Evolutionary conservation across 176 grass and related monocot genomes (phyloP), one percentile per base, ranked within the genome.

Genomic region (Carex kokanica): DNA sequence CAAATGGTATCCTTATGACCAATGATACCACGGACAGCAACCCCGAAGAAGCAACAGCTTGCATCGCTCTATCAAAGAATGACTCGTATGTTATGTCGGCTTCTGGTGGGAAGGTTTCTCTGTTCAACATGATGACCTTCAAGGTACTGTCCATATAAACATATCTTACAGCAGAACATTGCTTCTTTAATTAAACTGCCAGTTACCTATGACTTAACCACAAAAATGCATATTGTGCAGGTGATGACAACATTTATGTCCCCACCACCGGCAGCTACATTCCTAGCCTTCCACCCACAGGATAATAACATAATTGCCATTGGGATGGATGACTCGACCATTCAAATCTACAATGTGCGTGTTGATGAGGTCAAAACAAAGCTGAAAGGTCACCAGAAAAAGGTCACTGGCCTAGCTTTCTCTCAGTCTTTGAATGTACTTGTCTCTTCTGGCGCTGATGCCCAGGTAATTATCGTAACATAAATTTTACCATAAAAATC

Each of bases 111-210:
- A 99, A 99, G 85, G 93, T 99, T 40, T 99, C 93, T 13, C 80
- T 99, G 62, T 99, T 99, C 88, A 99, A 99, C 86, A 99, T 99
- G 97, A 99, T 99, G 97, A 99, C 97, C 32, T 99, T 95, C 88
- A 99, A 99, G 91, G 96, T 95, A 88, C 45, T 15, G 16, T 62
- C 53, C 1, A 45, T 61, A 62, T 47, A 81, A 15, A 62, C 31
- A 45, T 47, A 31, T 14, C 23, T 32, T 55, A 32, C 5, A 32
- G 7, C 2, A 54, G 8, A 60, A 62, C 53, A 14, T 6, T 62
- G 57, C 62, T 34, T 79, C 17, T 55, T 88, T 68, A 78, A 58
- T 61, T 1, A 34, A 85, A 23, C 58, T 66, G 45, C n/a, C 74
- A n/a, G 18, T 65, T 81, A 49, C 66, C 68, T 73, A 73, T 73